Evolutionary conservation across 768 basidiomycete species (phyloP).

Genomic region (Rhizopogon vulgaris): DNA sequence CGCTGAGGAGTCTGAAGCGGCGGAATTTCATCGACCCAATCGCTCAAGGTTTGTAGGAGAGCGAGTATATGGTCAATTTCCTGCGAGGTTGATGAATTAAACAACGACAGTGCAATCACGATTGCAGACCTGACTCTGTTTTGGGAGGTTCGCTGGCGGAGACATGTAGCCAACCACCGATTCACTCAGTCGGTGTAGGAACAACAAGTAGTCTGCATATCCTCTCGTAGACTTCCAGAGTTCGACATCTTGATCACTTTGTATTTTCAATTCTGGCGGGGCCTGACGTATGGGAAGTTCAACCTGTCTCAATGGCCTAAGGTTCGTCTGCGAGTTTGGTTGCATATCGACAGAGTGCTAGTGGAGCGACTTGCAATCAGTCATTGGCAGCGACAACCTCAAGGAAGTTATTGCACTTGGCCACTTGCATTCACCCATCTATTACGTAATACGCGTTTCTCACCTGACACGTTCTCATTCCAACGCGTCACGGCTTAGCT

Average conservation of each 20-base stretch:
- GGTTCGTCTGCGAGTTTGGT: neutral
- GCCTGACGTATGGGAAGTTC: slow-evolving; percentile 15
- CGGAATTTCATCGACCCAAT: slow-evolving; percentile 81
- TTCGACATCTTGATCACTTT: slow-evolving; percentile 65
- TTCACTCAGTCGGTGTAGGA: slow-evolving; percentile 71
- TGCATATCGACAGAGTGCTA: slow-evolving; percentile 7
- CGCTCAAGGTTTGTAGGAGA: slow-evolving; percentile 60
- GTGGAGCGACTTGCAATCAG: neutral
- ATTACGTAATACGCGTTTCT: slow-evolving; percentile 21
- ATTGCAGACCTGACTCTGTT: slow-evolving; percentile 18
- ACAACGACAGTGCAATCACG: neutral
- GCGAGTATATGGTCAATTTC: slow-evolving; percentile 40
- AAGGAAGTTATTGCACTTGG: no score
- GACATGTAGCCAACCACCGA: slow-evolving; percentile 64
- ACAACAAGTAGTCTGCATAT: slow-evolving; percentile 68
- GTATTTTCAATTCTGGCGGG: slow-evolving; percentile 51
- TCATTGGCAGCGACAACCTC: neutral
- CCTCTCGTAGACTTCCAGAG: slow-evolving; percentile 68
- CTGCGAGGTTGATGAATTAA: slow-evolving; percentile 25
- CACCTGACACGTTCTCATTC: slow-evolving; percentile 3
- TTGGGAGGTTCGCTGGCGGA: slow-evolving; percentile 28
- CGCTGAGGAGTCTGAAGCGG: slow-evolving; percentile 69
- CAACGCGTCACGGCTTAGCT: slow-evolving; percentile 4
- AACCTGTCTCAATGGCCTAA: slow-evolving; percentile 29
- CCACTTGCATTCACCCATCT: neutral